Evolutionary conservation across 2,329 filamentous ascomycete genomes (phyloP), one percentile per base, ranked within the genome.

Genomic region (Fusarium brachygibbosum): DNA sequence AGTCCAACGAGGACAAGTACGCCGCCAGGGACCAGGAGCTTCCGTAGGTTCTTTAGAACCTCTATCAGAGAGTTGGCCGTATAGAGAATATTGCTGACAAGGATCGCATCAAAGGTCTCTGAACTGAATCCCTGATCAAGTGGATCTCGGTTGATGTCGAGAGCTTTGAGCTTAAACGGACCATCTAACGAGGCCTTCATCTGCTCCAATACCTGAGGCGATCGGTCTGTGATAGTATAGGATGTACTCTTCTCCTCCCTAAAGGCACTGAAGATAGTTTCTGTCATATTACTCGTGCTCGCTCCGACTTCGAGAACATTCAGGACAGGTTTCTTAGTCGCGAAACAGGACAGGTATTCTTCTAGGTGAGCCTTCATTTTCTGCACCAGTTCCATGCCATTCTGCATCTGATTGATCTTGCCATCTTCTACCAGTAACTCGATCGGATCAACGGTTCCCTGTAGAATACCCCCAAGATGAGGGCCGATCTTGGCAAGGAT

Each of bases 401-500:
- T 17, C 1, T 48, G 48, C 23, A 69, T 54, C 3, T 5, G 25
- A 0, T 21, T 3, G 0, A 70, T 13, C 8, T 7, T 38, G 0
- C 41, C 11, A 0, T n/a, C 16, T 10, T 46, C 32, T 1, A 58
- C 13, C 1, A 69, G 6, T 0, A 59, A 10, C 1, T 34, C 8
- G 2, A 68, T 44, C 0, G 66, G 66, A 11, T 70, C 37, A 5
- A 53, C 2, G 0, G 14, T 49, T 2, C 42, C 57, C 3, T 63
- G 34, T 0, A 69, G 16, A 3, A 70, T 70, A 0, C 9, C 34
- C 4, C 46, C 54, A 3, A 69, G 11, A 3, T 68, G 59, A 0
- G 66, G 66, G 1, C 66, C 66, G n/a, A 69, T 53, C 5, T 41
- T 52, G 1, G 52, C 48, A n/a, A 70, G 42, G 3, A 68, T 29